phyloP scores from a whole-genome alignment of 306 rosid species.

The Cajanus cajan region DNA sequence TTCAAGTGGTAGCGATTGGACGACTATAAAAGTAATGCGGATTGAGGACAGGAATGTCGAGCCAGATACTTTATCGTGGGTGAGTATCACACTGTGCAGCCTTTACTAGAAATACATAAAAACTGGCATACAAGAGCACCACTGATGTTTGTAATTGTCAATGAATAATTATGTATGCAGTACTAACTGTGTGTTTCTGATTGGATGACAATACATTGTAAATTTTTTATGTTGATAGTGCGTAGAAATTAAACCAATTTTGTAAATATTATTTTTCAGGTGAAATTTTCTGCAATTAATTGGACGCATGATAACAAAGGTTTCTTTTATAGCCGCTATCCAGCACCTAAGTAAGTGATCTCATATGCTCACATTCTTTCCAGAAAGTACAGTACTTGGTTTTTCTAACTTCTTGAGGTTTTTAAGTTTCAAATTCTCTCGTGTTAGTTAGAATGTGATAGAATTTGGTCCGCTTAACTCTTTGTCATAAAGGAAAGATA shows the following conservation, averaged over 20 bases:
- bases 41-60: conserved; percentile 60
- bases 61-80: conserved; percentile 82
- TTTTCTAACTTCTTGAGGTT: neutral
- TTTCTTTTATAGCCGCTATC: conserved; percentile 93
- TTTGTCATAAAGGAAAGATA: neutral
- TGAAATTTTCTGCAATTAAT: conserved; percentile 71
- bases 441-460: neutral
- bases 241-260: neutral
- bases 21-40: conserved; percentile 66
- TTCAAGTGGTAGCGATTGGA: conserved; percentile 94
- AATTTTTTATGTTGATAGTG: neutral
- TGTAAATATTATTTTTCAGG: conserved; percentile 54
- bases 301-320: conserved; percentile 96
- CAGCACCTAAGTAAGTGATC: conserved; percentile 82
- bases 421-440: neutral
- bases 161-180: neutral
- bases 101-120: neutral
- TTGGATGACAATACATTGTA: neutral
- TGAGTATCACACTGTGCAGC: conserved; percentile 35
- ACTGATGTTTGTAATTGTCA: neutral
- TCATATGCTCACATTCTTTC: conserved; percentile 4
- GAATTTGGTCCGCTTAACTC: neutral
- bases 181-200: neutral
- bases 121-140: neutral
- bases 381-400: neutral